Evolutionary conservation across 202 grass and related monocot species (phyloP), one percentile per base, ranked within the genome.

Genomic region (Schoenoplectus triqueter): DNA sequence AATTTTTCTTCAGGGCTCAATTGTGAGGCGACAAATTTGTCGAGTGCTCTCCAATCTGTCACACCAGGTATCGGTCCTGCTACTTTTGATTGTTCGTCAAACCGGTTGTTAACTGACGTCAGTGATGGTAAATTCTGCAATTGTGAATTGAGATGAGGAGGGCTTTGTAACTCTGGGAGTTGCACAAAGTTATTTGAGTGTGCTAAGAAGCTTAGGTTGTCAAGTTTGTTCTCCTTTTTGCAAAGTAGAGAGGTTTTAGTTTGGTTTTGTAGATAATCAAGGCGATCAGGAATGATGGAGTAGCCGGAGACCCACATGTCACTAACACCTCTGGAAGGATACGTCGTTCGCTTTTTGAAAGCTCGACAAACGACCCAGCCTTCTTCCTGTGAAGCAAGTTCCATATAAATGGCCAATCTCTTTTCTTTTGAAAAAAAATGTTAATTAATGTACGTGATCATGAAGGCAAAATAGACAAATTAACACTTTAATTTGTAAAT

Each of bases 361-460:
- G 97, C 97, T 50, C 97, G 88, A 81, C 97, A 99, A 75, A 96
- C 91, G 7, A 96, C 97, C 97, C 97, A 99, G 55, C 97, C 97
- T 96, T 99, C 93, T 92, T 99, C 97, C 97, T 99, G 95, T 2
- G 51, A 44, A 19, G 45, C 2, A 71, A 46, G 7, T 2, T 69
- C 0, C 14, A 67, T 67, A 51, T 50, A 48, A 51, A 14, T 52
- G 52, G 50, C 8, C 15, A 59, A 59, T 59, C 56, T 67, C n/a
- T 64, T 48, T 17, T 81, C 15, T 64, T 81, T 48, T 42, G 1
- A 7, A 41, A 15, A 10, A 76, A 76, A 39, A 21, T 22, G 2
- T 8, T 57, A 21, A 73, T 73, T 47, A 1, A 50, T 73, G 7
- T 49, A 77, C 51, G 9, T 7, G 5, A 51, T 21, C 7, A 54